Percentiles rank a stretch among this genome's conserved stretches.
phyloP scores from a whole-genome alignment of 2,329 filamentous ascomycete genomes.

The Mycosphaerella arachidis region DNA sequence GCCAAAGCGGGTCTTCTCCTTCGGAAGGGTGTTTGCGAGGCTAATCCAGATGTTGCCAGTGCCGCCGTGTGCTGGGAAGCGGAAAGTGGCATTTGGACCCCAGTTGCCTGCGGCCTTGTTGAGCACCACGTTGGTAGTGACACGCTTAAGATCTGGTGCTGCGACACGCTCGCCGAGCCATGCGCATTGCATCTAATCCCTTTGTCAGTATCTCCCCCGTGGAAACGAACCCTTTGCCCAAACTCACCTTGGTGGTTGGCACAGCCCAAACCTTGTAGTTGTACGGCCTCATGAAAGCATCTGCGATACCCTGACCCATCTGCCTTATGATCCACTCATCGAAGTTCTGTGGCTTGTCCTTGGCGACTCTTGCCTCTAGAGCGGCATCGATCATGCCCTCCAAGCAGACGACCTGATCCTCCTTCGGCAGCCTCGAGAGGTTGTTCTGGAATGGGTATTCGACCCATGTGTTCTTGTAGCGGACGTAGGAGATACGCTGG shows the following conservation, averaged over 20 bases:
- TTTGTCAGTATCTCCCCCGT: conserved; percentile 14
- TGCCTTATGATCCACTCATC: conserved; percentile 97
- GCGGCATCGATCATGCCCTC: conserved; percentile 95
- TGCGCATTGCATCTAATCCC: conserved; percentile 84
- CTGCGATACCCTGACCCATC: conserved; percentile 81
- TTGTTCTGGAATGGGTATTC: conserved; percentile 99
- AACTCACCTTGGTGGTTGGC: conserved; percentile 82
- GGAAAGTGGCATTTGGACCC: conserved; percentile 97
- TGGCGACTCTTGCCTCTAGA: conserved; percentile 77
- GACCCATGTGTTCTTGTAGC: conserved; percentile 94
- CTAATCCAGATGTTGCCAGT: conserved; percentile 99
- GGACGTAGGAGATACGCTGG: conserved; percentile 98
- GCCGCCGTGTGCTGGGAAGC: conserved; percentile 90
- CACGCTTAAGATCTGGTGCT: conserved; percentile 88
- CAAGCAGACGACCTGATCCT: conserved; percentile 91
- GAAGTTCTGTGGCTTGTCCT: conserved; percentile 91
- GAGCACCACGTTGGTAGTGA: conserved; percentile 90
- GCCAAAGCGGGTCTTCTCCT: conserved; percentile 88
- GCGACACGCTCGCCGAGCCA: conserved; percentile 99
- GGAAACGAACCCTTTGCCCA: conserved; percentile 5
- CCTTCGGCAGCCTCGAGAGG: conserved; percentile 95
- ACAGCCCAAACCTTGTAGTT: conserved; percentile 99
- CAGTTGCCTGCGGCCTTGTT: conserved; percentile 95
- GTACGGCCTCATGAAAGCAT: conserved; percentile 98
- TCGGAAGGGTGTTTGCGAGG: conserved; percentile 85